Base-by-base conservation (phyloP, 768 basidiomycete genomes). In the Lanmaoa pseudosensibilis region DNA sequence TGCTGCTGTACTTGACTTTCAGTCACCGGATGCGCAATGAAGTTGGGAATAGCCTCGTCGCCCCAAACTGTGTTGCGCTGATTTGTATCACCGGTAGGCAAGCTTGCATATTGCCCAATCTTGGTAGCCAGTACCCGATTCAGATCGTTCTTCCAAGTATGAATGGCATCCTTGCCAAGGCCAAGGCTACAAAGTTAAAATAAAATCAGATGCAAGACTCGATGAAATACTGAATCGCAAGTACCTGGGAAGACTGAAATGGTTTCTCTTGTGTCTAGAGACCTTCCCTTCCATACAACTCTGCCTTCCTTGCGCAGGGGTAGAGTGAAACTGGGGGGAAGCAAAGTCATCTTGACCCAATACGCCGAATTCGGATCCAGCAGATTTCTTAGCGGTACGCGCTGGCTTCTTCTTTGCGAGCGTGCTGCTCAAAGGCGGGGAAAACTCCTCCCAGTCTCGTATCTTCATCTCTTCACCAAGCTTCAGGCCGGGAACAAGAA, bases 191-290 rank as follows among this genome's bases (percentile, higher is more conserved):
- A 46, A 54, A 21, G 52, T 38, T 2, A 19, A 33, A 44, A 45
- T 16, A 48, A 27, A 23, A 52, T 47, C 10, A 40, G 19, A 23
- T 12, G 10, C 0, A 3, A 18, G 4, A 16, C 16, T 25, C 8
- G 4, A 25, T 27, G 27, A 33, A 21, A 18, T 32, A n/a, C 4
- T 9, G 21, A 39, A 32, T 18, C 15, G 15, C 3, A 9, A 5
- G 18, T 49, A 57, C 86, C 86, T 87, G 2, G 86, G 84, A 54
- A 88, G 73, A 73, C 86, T 87, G 70, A 82, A 82, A 61, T 85
- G 84, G 48, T 83, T 80, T 62, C 77, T 80, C 70, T 81, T 85
- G 70, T 86, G 85, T 43, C 68, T 70, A 32, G 83, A 80, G 32
- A 67, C 72, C 69, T 83, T 86, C 66, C 74, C 65, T 18, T 74